Percentiles rank a stretch among this genome's conserved stretches.
phyloP scores from a whole-genome alignment of 2,329 filamentous ascomycete species.

The Nothomitra cinnamomea region DNA sequence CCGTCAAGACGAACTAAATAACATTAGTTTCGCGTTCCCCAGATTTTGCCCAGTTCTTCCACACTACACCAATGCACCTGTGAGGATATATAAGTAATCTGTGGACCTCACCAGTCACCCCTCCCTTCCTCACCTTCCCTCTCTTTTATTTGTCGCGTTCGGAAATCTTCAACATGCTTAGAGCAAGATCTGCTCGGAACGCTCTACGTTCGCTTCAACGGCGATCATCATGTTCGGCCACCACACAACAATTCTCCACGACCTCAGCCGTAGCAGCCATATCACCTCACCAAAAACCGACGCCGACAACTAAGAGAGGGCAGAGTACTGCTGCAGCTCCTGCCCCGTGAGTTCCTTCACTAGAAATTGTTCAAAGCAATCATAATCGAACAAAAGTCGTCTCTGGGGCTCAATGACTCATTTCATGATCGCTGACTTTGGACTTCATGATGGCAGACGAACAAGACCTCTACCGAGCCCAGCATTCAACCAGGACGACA shows the following conservation, averaged over 20 bases:
- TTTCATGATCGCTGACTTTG: conserved; percentile 2
- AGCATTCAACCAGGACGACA: conserved; percentile 35
- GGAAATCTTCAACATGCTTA: conserved; percentile 7
- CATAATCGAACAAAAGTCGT: conserved; percentile 1
- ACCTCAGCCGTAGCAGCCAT: conserved; percentile 19
- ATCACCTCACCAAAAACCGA: conserved; percentile 27
- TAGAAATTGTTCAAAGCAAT: not conserved
- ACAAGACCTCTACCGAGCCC: conserved; percentile 44
- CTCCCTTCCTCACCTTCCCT: not conserved
- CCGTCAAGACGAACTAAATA: not conserved
- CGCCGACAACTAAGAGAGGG: conserved; percentile 22
- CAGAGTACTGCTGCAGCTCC: conserved; percentile 32
- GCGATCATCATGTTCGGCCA: not conserved
- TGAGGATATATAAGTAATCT: not conserved
- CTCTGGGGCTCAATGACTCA: not conserved
- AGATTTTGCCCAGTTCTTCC: not conserved
- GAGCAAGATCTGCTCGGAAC: conserved; percentile 8
- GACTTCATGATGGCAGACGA: conserved; percentile 25
- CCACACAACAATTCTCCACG: conserved; percentile 7
- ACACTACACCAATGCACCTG: not conserved
- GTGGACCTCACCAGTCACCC: not conserved
- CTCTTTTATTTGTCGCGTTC: not conserved
- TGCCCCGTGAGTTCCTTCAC: conserved; percentile 32
- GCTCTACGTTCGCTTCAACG: conserved; percentile 4
- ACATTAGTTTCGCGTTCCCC: not conserved